A percentile compares a stretch with the other conserved stretches of the same genome.
phyloP scores from a whole-genome alignment of 768 basidiomycete species.

The Suillus alpinus region DNA sequence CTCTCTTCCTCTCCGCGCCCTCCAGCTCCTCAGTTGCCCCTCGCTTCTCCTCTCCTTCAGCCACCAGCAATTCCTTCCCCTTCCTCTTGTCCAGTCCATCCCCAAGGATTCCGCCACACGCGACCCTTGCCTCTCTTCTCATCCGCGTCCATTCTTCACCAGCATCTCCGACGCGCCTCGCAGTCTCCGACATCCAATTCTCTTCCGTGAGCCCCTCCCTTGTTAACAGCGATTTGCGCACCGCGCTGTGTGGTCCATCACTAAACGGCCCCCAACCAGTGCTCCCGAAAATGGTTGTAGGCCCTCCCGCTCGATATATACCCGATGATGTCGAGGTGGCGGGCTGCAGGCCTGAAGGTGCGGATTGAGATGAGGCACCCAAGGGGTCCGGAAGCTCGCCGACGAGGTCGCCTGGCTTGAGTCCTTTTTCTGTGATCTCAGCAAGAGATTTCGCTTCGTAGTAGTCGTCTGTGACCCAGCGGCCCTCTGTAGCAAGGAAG shows the following conservation, averaged over 20 bases:
- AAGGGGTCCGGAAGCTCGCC: slow-evolving; percentile 80
- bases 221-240: slow-evolving; percentile 73
- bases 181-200: slow-evolving; percentile 90
- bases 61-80: slow-evolving; percentile 31
- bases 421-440: slow-evolving; percentile 77
- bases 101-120: slow-evolving; percentile 47
- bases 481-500: slow-evolving; percentile 57
- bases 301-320: slow-evolving; percentile 87
- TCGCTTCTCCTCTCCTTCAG: slow-evolving; percentile 27
- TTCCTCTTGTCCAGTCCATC: slow-evolving; percentile 26
- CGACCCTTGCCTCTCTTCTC: slow-evolving; percentile 51
- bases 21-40: slow-evolving; percentile 19
- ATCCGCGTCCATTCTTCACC: slow-evolving; percentile 63
- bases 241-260: slow-evolving; percentile 81
- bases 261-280: slow-evolving; percentile 85
- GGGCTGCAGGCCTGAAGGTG: slow-evolving; percentile 33
- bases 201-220: slow-evolving; percentile 82
- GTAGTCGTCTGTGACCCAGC: slow-evolving; percentile 94
- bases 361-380: slow-evolving; percentile 43
- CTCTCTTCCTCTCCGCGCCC: slow-evolving; percentile 24
- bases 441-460: slow-evolving; percentile 82
- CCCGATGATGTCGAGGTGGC: slow-evolving; percentile 36
- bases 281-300: slow-evolving; percentile 88
- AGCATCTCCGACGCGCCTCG: slow-evolving; percentile 59
- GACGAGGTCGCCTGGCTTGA: slow-evolving; percentile 79